Base-by-base conservation (phyloP, 352 stramenopile species). In the Phytophthora aleatoria region DNA sequence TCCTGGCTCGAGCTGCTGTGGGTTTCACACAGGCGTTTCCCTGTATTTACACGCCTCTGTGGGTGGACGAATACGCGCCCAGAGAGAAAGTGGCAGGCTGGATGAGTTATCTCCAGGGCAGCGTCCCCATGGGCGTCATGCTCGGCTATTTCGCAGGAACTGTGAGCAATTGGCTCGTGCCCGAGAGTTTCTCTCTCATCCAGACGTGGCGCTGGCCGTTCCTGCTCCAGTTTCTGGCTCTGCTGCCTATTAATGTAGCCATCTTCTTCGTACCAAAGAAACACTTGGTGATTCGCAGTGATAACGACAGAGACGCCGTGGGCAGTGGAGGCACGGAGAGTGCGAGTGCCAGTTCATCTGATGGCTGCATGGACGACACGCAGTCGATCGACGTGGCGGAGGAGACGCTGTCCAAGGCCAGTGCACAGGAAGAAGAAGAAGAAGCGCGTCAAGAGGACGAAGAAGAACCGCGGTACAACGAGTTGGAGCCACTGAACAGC, bases 41-140 rank as follows among this genome's bases (percentile, higher is more conserved):
- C 2, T 93, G 85, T 47, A 84, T 93, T 36, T 95, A 93, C 73
- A 92, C 87, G 60, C 87, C 87, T 39, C 66, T 95, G 3, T 95
- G 87, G 87, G 87, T 95, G 51, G 83, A 95, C 56, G 84, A 92
- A 58, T 95, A 93, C 61, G 85, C 83, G 45, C 85, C 87, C 3
- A 57, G 84, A 5, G 85, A 88, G 39, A 89, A 90, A 47, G 81
- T 92, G 1, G 85, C 83, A 0, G 81, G 81, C 6, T 95, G 87
- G 84, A 94, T 95, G 85, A 93, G 82, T 58, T 95, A 92, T 33
- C 61, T 95, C 16, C 87, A 95, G 58, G 87, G 83, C 36, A 92
- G 81, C 24, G 83, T 92, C 16, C 84, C 87, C 28, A 89, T 95
- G 73, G 87, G 87, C 49, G 82, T 95, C 65, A 95, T 92, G 84